A percentile compares a stretch with the other conserved stretches of the same genome.
Conservation (phyloP, 129 eudicot species). For the Tanacetum coccineum region DNA sequence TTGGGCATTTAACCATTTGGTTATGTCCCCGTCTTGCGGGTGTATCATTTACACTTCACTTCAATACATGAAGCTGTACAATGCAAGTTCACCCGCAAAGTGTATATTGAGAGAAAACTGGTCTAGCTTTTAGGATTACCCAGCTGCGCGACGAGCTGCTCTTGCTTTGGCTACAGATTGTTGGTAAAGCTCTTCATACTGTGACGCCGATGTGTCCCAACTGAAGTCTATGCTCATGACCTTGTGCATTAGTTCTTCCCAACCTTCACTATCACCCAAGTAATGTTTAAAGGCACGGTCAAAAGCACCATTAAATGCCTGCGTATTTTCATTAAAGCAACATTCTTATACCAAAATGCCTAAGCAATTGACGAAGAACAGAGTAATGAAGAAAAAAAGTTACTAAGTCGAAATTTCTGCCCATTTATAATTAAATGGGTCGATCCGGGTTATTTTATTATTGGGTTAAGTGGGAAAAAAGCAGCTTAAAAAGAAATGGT, state of each 20-base stretch:
- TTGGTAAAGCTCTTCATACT: conserved; percentile 75
- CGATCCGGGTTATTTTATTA: background rate
- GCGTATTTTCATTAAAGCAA: conserved; percentile 12
- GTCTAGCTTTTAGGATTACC: conserved; percentile 20
- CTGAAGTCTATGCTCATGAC: conserved; percentile 92
- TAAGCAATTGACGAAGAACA: background rate
- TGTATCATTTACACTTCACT: conserved; percentile 19
- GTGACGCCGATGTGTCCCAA: conserved; percentile 87
- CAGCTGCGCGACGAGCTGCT: conserved; percentile 44
- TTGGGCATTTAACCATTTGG: conserved; percentile 17
- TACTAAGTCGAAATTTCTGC: background rate
- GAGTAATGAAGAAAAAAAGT: background rate
- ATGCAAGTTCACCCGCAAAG: conserved; percentile 21
- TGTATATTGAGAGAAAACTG: conserved; percentile 16
- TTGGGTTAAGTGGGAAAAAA: too few species aligned
- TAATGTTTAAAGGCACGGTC: conserved; percentile 71
- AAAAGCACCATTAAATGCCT: conserved; percentile 77
- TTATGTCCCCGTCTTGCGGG: conserved; percentile 4
- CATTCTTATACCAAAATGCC: background rate
- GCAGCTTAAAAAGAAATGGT: too few species aligned
- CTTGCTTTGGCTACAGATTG: conserved; percentile 78
- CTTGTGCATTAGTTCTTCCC: conserved; percentile 76
- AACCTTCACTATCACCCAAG: conserved; percentile 47
- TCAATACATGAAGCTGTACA: conserved; percentile 18
- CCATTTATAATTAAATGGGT: background rate